Evolutionary conservation across 805 yeast species (phyloP), one percentile per base, ranked within the genome.

Genomic region (Spencermartinsiella europaea): DNA sequence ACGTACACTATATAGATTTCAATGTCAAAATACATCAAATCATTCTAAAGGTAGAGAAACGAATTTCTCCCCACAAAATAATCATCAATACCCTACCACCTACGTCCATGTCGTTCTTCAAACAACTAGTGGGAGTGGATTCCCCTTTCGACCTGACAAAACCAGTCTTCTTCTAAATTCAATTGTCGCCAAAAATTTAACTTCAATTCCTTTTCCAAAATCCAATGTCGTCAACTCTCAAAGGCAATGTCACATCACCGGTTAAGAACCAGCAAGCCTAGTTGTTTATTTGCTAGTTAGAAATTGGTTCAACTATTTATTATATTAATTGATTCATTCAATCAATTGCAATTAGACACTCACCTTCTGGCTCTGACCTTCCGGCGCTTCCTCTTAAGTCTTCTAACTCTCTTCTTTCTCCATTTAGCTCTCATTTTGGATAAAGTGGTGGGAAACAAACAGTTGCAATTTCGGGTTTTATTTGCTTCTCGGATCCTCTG

Each of bases 381-480:
- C 97, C 98, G 96, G 85, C 98, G 87, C 95, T 91, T 91, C 83
- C 97, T 88, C 87, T 91, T 91, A 74, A 91, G 86, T 87, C 98
- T 88, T 87, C 98, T 90, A 77, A 85, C 95, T 90, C 98, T 91
- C 95, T 91, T 91, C 86, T 91, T 91, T 86, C 96, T 91, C 98
- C 97, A 90, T 85, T 90, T 90, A 79, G 85, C 83, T 63, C 69
- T 63, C 69, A 65, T 65, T 46, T 45, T 47, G 46, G 19, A 27
- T 25, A 12, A 25, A 7, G 38, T 5, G n/a, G 7, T 5, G 14
- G 20, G 14, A 14, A 34, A 7, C 8, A n/a, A 34, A 34, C 20
- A 34, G 14, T 7, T 8, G 38, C 20, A 34, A 14, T 16, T 34
- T 17, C 17, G 8, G 20, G 39, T 25, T 25, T 25, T 25, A 25